phyloP scores from a whole-genome alignment of 2,329 filamentous ascomycete genomes.

The Nannizziopsis arthrosporioides region DNA sequence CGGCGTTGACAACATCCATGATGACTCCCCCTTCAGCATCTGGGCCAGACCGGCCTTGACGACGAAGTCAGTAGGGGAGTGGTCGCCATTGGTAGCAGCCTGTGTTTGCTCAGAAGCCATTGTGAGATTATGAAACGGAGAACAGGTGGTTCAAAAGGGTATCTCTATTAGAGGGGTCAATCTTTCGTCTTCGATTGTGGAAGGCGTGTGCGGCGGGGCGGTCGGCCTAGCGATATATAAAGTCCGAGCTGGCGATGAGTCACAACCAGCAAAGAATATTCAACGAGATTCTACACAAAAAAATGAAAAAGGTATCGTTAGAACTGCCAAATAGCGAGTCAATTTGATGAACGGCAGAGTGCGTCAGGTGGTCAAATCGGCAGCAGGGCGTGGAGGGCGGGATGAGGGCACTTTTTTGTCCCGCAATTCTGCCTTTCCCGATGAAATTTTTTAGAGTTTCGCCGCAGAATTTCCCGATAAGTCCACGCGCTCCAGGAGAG shows the following conservation, averaged over 20 bases:
- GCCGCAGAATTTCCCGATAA: constrained; percentile 6
- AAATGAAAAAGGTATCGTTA: no score
- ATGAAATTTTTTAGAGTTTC: constrained; percentile 4
- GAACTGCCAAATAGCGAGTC: no score
- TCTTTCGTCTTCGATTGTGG: background rate
- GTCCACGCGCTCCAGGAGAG: background rate
- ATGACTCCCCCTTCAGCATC: constrained; percentile 99
- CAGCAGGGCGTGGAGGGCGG: constrained; percentile 5
- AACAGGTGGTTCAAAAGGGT: background rate
- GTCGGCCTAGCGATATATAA: background rate
- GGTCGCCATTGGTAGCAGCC: constrained; percentile 34
- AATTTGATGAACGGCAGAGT: no score
- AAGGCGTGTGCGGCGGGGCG: background rate
- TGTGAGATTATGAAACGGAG: constrained; percentile 14
- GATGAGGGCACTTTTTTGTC: background rate
- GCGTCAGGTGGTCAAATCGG: background rate
- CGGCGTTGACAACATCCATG: constrained; percentile 94
- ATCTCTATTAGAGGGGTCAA: background rate
- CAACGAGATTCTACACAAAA: background rate
- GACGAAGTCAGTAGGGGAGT: constrained; percentile 52
- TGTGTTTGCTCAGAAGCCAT: constrained; percentile 29
- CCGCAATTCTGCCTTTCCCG: background rate
- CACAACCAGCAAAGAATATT: no score
- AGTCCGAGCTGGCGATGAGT: no score
- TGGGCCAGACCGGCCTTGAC: constrained; percentile 92